These are phyloP conservation scores for Trametes punicea DNA, from an alignment of 768 basidiomycete species.

Conservation along the genomic window DNA sequence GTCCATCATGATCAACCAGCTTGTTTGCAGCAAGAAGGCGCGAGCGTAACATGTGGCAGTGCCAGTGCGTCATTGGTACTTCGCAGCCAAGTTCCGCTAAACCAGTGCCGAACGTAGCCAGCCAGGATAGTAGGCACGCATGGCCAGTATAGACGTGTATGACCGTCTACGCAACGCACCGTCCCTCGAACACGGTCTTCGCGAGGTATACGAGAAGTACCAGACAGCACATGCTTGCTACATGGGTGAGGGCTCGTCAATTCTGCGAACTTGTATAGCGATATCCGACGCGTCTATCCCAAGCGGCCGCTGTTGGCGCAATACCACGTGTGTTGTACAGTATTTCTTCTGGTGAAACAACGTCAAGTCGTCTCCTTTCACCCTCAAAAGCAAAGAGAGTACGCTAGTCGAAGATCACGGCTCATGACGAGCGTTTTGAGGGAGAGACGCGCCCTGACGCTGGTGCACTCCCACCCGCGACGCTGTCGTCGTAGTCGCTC, in stretches of 20 bases:
- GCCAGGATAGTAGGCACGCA: no score
- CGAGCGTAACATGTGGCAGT: no score
- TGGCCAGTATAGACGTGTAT: no score
- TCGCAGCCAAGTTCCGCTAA: no score
- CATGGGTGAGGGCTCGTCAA: not conserved
- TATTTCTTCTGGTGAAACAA: not conserved
- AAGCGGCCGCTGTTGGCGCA: not conserved
- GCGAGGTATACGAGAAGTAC: not conserved
- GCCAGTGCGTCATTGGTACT: no score
- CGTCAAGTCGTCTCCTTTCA: not conserved
- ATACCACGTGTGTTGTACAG: constrained; percentile 17
- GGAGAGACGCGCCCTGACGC: constrained; percentile 17
- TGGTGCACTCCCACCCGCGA: constrained; percentile 14
- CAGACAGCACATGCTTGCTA: not conserved
- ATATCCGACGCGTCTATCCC: constrained; percentile 7
- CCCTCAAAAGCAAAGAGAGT: not conserved
- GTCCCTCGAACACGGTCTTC: no score
- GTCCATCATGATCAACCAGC: no score
- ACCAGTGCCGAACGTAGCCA: no score
- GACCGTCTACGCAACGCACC: no score
- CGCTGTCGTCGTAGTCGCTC: constrained; percentile 32
- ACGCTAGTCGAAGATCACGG: not conserved
- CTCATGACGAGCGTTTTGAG: not conserved
- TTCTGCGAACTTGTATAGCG: not conserved
- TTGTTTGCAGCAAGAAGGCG: no score